Base-by-base conservation (phyloP, 1,284 basidiomycete species). In the Ustilago shanxiensis region DNA sequence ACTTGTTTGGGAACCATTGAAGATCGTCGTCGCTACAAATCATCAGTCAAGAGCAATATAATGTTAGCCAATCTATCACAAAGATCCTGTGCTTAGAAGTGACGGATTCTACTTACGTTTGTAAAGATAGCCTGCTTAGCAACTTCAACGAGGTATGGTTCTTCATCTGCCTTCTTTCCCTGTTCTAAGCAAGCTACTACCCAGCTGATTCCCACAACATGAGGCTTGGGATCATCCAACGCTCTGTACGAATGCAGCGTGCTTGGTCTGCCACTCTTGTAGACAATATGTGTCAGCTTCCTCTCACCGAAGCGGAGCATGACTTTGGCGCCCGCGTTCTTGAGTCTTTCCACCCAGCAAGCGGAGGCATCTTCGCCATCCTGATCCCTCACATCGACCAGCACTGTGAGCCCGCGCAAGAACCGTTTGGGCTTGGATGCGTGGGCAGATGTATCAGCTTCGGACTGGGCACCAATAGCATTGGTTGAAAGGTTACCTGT, bases 161-260 rank as follows among this genome's bases (percentile, higher is more conserved):
- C 49, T 50, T 83, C 82, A 11, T 80, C 79, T 2, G 77, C 79
- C 55, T 66, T 77, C 29, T 63, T 58, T 0, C 55, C 77, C 58
- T 78, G 66, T 35, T 79, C 67, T 26, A 82, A 41, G 31, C 80
- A 83, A 29, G 77, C 71, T 22, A 74, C 68, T 1, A 82, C 69
- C 82, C 82, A 83, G 22, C 66, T 67, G 37, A 82, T 73, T 3
- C 79, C 77, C n/a, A 83, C 82, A 13, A 83, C 70, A n/a, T 75
- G 56, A 14, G 81, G 81, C 35, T 75, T 77, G 1, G 65, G 64
- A 11, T 81, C 78, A 3, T 65, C 64, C 37, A 73, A 53, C 16
- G 72, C 78, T 13, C 79, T 54, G 37, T 79, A 77, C 51, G 66
- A 67, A 51, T 77, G 75, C 41, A 82, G 60, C 47, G 82, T 83